Base-by-base conservation (phyloP, 441 rosid genomes). In the Omphalea diandra region DNA sequence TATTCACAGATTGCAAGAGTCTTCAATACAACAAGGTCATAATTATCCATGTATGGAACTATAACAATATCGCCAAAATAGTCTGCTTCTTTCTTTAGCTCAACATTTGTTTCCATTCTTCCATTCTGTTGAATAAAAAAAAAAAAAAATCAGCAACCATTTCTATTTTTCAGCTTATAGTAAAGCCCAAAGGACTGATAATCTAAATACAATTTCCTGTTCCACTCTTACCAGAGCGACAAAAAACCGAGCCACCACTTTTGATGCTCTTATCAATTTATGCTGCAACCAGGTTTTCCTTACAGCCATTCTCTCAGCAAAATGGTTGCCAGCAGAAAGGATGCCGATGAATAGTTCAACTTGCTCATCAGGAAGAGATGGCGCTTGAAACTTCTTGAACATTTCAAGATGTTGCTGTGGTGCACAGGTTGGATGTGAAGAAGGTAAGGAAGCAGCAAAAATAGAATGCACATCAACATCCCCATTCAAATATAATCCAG, bases 231-330 rank as follows among this genome's bases (percentile, higher is more conserved):
- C 98, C 83, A 90, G 69, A 22, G 97, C 97, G 35, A 93, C 97
- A 43, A 95, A 95, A 80, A 95, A 95, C 20, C 99, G 85, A 52
- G 96, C 93, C 36, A 92, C 94, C 12, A 86, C 93, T 63, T 73
- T 82, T 0, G 96, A 88, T 60, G 98, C 88, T 75, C 73, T 82
- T 73, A 95, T 82, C 72, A 92, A 82, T 55, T 84, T 76, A 70
- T 94, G 93, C 80, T 90, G 98, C 94, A 94, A 85, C 99, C 99
- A 90, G 35, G 99, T 82, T 82, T 88, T 94, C 77, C 99, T 89
- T 73, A 88, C 91, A 54, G 98, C 97, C 99, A 94, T 94, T 59
- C 99, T 80, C 80, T 92, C 99, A 0, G 96, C 85, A 66, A 94
- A 94, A 82, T 94, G 99, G 78, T 87, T 92, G 60, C 94, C 98